These are phyloP conservation scores for Umbelopsis ramanniana DNA, from an alignment of 192 early-diverging fungal species.

Conservation along the genomic window DNA sequence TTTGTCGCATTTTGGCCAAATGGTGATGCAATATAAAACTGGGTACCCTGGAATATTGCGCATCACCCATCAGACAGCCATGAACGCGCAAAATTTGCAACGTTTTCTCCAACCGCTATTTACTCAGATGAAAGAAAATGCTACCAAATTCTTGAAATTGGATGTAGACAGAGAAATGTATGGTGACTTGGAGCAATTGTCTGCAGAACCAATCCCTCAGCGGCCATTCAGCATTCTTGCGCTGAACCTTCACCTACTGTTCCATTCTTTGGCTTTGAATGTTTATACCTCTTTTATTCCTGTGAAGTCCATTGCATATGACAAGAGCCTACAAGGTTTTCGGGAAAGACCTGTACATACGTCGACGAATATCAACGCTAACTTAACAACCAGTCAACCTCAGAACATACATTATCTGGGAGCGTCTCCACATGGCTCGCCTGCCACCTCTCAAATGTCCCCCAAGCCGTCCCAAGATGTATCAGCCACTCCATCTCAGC, in stretches of 20 bases:
- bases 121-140: not conserved
- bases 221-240: not conserved
- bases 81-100: not conserved
- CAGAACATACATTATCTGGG: not conserved
- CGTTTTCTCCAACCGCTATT: not conserved
- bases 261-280: not conserved
- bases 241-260: not conserved
- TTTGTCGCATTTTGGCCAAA: slow-evolving; percentile 26
- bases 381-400: not conserved
- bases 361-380: not conserved
- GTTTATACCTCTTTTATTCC: not conserved
- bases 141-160: not conserved
- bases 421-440: not conserved
- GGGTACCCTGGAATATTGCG: not conserved
- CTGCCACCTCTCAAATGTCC: not conserved
- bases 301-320: not conserved
- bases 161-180: not conserved
- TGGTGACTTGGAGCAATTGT: not conserved
- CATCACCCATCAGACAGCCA: not conserved
- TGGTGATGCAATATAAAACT: slow-evolving; percentile 9
- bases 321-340: not conserved
- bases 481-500: not conserved
- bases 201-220: not conserved
- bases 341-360: not conserved
- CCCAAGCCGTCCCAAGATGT: not conserved